Conservation (phyloP, 2,329 filamentous ascomycete species). For the Curvularia lunata region DNA sequence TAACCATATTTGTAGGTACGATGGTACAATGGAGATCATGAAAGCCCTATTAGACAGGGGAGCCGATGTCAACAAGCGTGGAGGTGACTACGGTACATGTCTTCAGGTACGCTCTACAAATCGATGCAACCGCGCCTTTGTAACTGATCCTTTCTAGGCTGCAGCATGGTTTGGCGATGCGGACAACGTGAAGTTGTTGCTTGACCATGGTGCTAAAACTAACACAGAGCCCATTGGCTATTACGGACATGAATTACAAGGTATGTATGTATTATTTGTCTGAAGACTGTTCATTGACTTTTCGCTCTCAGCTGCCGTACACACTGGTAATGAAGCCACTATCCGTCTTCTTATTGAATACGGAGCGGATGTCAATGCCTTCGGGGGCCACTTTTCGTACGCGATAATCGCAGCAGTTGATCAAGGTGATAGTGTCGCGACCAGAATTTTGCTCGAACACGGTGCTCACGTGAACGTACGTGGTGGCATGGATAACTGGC, state of each 20-base stretch:
- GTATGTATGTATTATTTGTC: neutral
- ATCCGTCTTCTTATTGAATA: slow-evolving; percentile 27
- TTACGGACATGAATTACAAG: slow-evolving; percentile 32
- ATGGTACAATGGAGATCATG: slow-evolving; percentile 30
- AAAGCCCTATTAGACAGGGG: slow-evolving; percentile 25
- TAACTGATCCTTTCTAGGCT: neutral
- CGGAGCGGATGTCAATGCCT: slow-evolving; percentile 28
- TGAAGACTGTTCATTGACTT: neutral
- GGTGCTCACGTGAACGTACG: slow-evolving; percentile 29
- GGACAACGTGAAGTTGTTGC: slow-evolving; percentile 29
- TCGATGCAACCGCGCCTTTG: too few relatives aligned
- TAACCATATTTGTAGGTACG: slow-evolving; percentile 11
- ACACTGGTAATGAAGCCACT: slow-evolving; percentile 23
- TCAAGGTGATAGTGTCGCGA: slow-evolving; percentile 19
- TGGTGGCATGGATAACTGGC: slow-evolving; percentile 29
- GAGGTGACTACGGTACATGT: slow-evolving; percentile 30
- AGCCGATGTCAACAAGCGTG: slow-evolving; percentile 31
- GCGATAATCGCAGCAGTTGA: slow-evolving; percentile 28
- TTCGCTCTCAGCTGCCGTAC: slow-evolving; percentile 14
- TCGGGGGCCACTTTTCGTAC: slow-evolving; percentile 25
- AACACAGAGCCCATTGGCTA: slow-evolving; percentile 28
- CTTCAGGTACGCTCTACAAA: slow-evolving; percentile 15
- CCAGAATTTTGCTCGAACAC: slow-evolving; percentile 26
- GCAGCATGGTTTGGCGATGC: slow-evolving; percentile 23
- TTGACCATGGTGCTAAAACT: slow-evolving; percentile 29